phyloP scores from a whole-genome alignment of 306 rosid species.

The Erythrophleum fordii region DNA sequence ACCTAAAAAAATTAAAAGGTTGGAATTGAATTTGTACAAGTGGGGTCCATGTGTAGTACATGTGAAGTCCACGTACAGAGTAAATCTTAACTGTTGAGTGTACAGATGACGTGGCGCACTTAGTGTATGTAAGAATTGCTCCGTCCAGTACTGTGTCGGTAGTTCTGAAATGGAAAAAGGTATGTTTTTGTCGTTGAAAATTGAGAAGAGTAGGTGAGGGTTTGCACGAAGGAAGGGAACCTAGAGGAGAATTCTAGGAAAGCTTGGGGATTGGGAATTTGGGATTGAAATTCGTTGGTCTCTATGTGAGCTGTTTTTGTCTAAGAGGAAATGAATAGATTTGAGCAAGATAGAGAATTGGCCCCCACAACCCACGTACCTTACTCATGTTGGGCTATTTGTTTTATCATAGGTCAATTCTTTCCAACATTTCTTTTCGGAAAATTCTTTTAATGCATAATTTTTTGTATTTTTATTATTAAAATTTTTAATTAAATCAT shows the following conservation, averaged over 20 bases:
- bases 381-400: not conserved
- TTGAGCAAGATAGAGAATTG: conserved; percentile 35
- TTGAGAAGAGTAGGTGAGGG: not conserved
- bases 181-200: not conserved
- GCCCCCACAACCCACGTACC: conserved; percentile 44
- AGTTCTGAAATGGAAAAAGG: conserved; percentile 21
- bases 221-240: conserved; percentile 14
- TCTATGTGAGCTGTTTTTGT: conserved; percentile 7
- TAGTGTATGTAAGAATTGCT: too few relatives aligned
- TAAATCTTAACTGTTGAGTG: too few relatives aligned
- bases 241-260: conserved; percentile 36
- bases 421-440: conserved; percentile 25
- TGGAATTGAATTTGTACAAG: too few relatives aligned
- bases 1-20: too few relatives aligned
- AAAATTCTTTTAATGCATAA: too few relatives aligned
- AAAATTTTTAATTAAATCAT: too few relatives aligned
- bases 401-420: conserved; percentile 22
- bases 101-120: too few relatives aligned
- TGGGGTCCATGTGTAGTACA: too few relatives aligned
- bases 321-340: conserved; percentile 45
- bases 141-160: too few relatives aligned
- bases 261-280: conserved; percentile 18
- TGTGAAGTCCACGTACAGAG: too few relatives aligned
- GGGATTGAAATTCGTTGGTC: conserved; percentile 40
- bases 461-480: too few relatives aligned